Base-by-base conservation (phyloP, 345 rosid genomes). In the Arabidopsis thaliana region DNA sequence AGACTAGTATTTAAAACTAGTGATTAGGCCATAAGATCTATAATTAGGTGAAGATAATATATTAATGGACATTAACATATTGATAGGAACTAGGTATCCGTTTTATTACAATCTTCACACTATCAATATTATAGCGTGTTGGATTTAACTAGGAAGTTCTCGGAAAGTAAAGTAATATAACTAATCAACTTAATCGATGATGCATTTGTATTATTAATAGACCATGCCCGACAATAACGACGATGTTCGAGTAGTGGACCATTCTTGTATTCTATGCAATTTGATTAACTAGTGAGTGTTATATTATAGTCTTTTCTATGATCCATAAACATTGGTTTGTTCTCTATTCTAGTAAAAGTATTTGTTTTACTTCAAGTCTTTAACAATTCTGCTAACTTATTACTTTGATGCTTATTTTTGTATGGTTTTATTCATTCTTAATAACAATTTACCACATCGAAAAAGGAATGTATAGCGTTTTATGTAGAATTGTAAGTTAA, bases 241-340 rank as follows among this genome's bases (percentile, higher is more conserved):
- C 48, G 48, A 66, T 66, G 71, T 36, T 36, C 59, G 59, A 51
- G 40, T 67, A 40, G 73, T 68, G 73, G 73, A 68, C 63, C 61
- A n/a, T 28, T 28, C 48, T 52, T 52, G 23, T 53, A 67, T 40
- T 51, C 5, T 50, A 33, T 48, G 41, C 12, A 58, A 16, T 58
- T 34, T 34, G 24, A 58, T 16, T 58, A 32, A 16, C 33, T 4
- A 8, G 14, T 59, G 14, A 37, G 5, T 30, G n/a, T 32, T 46
- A 16, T 32, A 46, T 65, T 30, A n/a, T 5, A 34, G 25, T n/a
- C 4, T 45, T 63, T 44, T 16, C 7, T 16, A 44, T 63, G 52
- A 30, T 46, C 9, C 30, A 34, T 48, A 36, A 46, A 48, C 55
- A 25, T 25, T 52, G 11, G 4, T 25, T 30, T 55, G 22, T 55